Percentiles rank a stretch among this genome's conserved stretches.
Conservation (phyloP, 2,329 filamentous ascomycete genomes). For the Chrysosporium queenslandicum region DNA sequence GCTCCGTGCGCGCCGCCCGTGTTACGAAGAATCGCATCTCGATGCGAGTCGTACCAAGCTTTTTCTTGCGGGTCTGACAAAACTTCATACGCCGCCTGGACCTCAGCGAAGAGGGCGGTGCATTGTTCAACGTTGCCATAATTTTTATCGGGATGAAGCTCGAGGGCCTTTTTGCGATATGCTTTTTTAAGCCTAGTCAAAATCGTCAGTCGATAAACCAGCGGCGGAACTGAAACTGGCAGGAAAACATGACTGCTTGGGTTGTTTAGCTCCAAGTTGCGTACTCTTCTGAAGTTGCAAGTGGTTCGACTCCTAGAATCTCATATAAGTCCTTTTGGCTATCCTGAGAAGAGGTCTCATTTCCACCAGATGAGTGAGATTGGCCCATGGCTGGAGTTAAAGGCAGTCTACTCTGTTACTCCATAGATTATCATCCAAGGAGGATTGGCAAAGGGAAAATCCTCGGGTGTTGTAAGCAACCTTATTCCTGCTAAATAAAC, state of each 20-base stretch:
- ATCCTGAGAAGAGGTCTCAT: conserved; percentile 14
- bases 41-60: conserved; percentile 95
- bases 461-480: too few relatives aligned
- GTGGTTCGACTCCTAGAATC: conserved; percentile 61
- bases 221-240: not conserved
- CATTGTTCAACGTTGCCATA: conserved; percentile 70
- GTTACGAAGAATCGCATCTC: conserved; percentile 68
- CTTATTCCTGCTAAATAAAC: too few relatives aligned
- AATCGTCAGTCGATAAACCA: not conserved
- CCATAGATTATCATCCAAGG: too few relatives aligned
- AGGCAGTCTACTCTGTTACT: too few relatives aligned
- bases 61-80: conserved; percentile 91
- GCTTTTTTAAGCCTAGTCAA: conserved; percentile 71
- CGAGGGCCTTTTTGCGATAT: conserved; percentile 80
- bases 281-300: conserved; percentile 72
- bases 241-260: not conserved
- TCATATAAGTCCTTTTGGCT: conserved; percentile 53
- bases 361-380: conserved; percentile 32
- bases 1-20: conserved; percentile 40
- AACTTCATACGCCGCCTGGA: conserved; percentile 91
- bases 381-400: conserved; percentile 32
- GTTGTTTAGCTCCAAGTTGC: conserved; percentile 20
- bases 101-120: conserved; percentile 77
- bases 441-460: too few relatives aligned
- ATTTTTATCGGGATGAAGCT: conserved; percentile 92